Evolutionary conservation across 768 basidiomycete species (phyloP).

Genomic region (Dacryopinax spathularia): DNA sequence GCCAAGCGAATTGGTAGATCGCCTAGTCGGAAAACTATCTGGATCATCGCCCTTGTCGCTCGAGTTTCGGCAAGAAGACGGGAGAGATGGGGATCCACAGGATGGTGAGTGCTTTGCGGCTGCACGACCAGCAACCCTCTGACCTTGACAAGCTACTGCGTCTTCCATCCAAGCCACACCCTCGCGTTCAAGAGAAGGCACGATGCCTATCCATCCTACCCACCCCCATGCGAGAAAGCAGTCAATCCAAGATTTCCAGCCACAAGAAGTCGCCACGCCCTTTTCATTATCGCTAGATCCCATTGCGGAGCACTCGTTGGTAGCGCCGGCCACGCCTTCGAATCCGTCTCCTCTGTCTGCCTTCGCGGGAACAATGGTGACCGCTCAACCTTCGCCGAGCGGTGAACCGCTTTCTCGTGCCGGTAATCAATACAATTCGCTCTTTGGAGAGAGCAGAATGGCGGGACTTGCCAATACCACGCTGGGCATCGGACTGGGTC

Average conservation of each 20-base stretch:
- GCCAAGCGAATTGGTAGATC: background rate
- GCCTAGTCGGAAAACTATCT: background rate
- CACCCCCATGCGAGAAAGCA: slow-evolving; percentile 26
- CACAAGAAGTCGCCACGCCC: slow-evolving; percentile 6
- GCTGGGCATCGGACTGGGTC: slow-evolving; percentile 4
- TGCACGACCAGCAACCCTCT: background rate
- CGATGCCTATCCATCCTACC: slow-evolving; percentile 15
- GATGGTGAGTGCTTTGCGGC: background rate
- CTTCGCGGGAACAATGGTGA: background rate
- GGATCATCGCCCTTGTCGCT: background rate
- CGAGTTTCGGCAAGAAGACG: background rate
- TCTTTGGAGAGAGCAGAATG: background rate
- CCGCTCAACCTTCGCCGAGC: background rate
- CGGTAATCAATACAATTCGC: background rate
- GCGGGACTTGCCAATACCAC: background rate
- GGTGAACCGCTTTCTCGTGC: background rate
- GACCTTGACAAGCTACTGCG: background rate
- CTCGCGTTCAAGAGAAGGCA: background rate
- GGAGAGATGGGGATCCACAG: background rate
- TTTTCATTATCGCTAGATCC: slow-evolving; percentile 10
- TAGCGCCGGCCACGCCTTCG: slow-evolving; percentile 1
- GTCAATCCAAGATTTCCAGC: slow-evolving; percentile 12
- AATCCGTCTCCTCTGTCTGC: background rate
- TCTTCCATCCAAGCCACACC: background rate
- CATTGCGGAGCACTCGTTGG: slow-evolving; percentile 8